Base-by-base conservation (phyloP, 352 stramenopile genomes). In the Globisporangium abappressorium region DNA sequence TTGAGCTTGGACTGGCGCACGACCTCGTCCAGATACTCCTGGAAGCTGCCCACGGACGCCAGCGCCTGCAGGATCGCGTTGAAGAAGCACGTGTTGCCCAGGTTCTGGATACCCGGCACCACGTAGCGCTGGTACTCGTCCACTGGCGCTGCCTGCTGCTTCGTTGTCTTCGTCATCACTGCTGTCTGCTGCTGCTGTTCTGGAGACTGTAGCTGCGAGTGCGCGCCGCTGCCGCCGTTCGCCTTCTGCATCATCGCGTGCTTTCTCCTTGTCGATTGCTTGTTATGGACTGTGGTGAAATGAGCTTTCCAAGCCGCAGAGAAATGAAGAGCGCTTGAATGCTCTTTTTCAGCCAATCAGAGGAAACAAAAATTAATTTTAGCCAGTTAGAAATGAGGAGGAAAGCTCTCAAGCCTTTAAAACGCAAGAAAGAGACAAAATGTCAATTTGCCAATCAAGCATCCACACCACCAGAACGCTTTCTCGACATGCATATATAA, bases 11-110 rank as follows among this genome's bases (percentile, higher is more conserved):
- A 73, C 54, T 74, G 58, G 33, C 77, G 74, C 54, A 88, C 74
- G 66, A 95, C 78, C 58, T 91, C 80, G 38, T 76, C 62, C 2
- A 95, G 74, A 67, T 90, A 94, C 58, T 85, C 73, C 54, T 85
- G 77, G 62, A 95, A 89, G 69, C 80, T 85, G 24, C 74, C 63
- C n/a, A 91, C 79, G 14, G 84, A 80, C 9, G 89, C 87, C 34
- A 97, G 74, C 59, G 86, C 84, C 71, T 97, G 89, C 60, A 96
- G 76, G 60, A 97, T 93, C 34, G 88, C 89, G 68, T 97, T 97
- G 77, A 97, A 94, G 70, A 94, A 97, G 76, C 89, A 97, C 57
- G 89, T 94, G 70, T 97, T 97, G 71, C 89, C 88, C n/a, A 97
- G 74, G 68, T 97, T 97, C 70, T 91, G 78, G 47, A 96, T 80